phyloP scores from a whole-genome alignment of 2,329 filamentous ascomycete species.

The Trichoderma sp. region DNA sequence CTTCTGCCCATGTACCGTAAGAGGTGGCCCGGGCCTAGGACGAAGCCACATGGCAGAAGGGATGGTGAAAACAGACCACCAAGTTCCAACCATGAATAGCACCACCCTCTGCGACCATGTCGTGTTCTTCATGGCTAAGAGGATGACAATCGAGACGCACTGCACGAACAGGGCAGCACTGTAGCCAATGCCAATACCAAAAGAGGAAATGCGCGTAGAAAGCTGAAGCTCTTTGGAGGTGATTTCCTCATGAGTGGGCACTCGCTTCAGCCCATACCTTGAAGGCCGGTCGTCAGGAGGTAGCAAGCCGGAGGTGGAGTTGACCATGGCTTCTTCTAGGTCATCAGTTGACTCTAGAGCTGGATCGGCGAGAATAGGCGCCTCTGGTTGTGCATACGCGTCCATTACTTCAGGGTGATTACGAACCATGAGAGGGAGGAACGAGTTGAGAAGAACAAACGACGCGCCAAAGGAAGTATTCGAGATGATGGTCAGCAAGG shows the following conservation, averaged over 20 bases:
- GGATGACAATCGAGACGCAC: conserved; percentile 74
- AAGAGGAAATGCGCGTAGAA: conserved; percentile 87
- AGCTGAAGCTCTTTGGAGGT: conserved; percentile 72
- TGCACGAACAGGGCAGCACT: conserved; percentile 83
- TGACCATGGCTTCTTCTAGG: conserved; percentile 35
- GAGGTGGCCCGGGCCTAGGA: conserved; percentile 82
- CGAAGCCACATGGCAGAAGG: conserved; percentile 86
- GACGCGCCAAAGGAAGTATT: conserved; percentile 95
- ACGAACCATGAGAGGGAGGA: conserved; percentile 85
- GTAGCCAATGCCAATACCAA: conserved; percentile 93
- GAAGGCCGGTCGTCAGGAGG: conserved; percentile 32
- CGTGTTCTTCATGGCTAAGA: conserved; percentile 72
- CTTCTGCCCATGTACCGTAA: conserved; percentile 50
- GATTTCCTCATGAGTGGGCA: conserved; percentile 49
- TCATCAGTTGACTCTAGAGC: conserved; percentile 37
- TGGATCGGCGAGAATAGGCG: conserved; percentile 38
- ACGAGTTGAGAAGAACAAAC: conserved; percentile 94
- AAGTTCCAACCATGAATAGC: conserved; percentile 80
- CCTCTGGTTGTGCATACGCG: conserved; percentile 31
- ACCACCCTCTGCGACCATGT: conserved; percentile 86
- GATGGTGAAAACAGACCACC: conserved; percentile 93
- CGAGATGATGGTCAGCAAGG: conserved; percentile 81
- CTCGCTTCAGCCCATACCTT: conserved; percentile 40
- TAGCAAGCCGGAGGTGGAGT: conserved; percentile 53
- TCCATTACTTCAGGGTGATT: conserved; percentile 65